Conservation (phyloP, 2,329 filamentous ascomycete species). For the Coniochaeta pulveracea region DNA sequence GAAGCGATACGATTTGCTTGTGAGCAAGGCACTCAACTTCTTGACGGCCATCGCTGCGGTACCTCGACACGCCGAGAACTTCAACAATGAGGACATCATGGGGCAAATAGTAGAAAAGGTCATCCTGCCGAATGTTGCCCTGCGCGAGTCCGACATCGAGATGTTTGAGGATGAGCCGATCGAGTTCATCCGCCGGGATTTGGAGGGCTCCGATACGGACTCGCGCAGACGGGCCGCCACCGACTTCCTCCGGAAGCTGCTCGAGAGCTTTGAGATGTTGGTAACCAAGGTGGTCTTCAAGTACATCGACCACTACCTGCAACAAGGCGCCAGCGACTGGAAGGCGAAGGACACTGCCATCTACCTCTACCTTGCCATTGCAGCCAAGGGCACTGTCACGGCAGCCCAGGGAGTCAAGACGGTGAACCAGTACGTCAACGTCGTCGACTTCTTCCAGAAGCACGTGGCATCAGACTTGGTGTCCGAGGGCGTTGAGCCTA, state of each 20-base stretch:
- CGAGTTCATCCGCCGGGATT: constrained; percentile 88
- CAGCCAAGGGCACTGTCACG: constrained; percentile 81
- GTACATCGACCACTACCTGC: constrained; percentile 80
- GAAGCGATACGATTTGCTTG: constrained; percentile 87
- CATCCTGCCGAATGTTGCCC: constrained; percentile 80
- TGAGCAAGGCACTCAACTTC: constrained; percentile 91
- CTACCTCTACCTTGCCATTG: constrained; percentile 89
- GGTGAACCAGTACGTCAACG: constrained; percentile 76
- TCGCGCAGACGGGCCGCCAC: constrained; percentile 86
- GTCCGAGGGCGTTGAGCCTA: constrained; percentile 58
- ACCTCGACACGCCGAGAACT: constrained; percentile 66
- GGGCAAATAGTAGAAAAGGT: constrained; percentile 92
- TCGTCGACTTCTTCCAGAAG: constrained; percentile 90
- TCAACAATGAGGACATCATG: constrained; percentile 72
- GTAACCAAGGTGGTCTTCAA: constrained; percentile 80
- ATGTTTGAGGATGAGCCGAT: constrained; percentile 98
- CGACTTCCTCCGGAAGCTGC: constrained; percentile 81
- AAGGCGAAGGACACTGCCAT: constrained; percentile 97
- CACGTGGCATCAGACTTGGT: constrained; percentile 85
- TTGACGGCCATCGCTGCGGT: constrained; percentile 79
- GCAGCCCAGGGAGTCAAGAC: constrained; percentile 82
- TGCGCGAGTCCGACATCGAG: constrained; percentile 89
- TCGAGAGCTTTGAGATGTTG: constrained; percentile 75
- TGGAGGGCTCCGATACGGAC: constrained; percentile 93
- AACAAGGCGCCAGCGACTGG: constrained; percentile 76